Evolutionary conservation across 2,329 filamentous ascomycete genomes (phyloP), one percentile per base, ranked within the genome.

Genomic region (Calonectria naviculata): DNA sequence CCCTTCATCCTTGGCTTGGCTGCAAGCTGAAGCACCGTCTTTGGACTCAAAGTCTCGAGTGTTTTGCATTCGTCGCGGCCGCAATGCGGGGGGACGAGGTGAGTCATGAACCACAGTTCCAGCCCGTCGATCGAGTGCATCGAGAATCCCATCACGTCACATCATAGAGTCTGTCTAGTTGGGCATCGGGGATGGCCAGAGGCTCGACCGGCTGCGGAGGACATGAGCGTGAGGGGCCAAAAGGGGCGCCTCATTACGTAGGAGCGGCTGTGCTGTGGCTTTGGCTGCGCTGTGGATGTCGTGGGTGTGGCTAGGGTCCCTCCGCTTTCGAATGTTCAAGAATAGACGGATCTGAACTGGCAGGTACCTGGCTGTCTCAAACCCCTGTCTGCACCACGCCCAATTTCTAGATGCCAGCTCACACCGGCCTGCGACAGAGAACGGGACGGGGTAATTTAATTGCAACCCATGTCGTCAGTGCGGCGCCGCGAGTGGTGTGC

Each of bases 391-490:
- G 36, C 21, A 21, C 34, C 31, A 24, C 34, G 12, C 21, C 44
- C 41, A 70, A 47, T 70, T 42, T 70, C 56, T 56, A 17, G 47
- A 5, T 63, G 63, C 46, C 63, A 70, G 46, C 41, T 64, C 49
- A 41, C 21, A 58, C 7, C 24, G 60, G 49, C 61, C 52, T 58
- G 31, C 52, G 41, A 47, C 52, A 38, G 34, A 58, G 21, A 34
- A 58, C 31, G 34, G 52, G 34, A 58, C 36, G 31, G 52, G 52
- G 52, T 38, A 58, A 58, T 58, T 58, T 38, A 58, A 58, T 58
- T 58, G 52, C 38, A 9, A 58, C 52, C 52, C 52, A 26, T 36
- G 31, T 34, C 52, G 19, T 36, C 52, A 17, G 31, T 58, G 31
- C 42, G 42, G 42, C n/a, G 42, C 42, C n/a, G n/a, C 21, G 52